Conservation (phyloP, 148 eudicot species). For the Drosera capensis region DNA sequence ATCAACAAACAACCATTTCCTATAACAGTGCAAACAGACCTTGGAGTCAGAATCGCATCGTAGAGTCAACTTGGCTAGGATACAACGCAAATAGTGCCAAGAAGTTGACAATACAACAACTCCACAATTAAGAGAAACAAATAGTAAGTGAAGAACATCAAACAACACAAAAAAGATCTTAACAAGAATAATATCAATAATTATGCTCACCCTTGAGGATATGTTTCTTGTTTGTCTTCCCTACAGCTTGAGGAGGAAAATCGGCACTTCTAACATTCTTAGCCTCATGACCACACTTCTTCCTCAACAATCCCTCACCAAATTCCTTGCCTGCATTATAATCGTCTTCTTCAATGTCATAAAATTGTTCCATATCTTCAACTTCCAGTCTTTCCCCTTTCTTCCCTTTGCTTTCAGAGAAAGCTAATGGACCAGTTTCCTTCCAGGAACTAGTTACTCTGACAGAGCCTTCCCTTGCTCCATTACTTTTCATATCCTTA, state of each 20-base stretch:
- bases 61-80: too few species aligned
- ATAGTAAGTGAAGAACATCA: neutral
- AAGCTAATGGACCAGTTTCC: conserved; percentile 2
- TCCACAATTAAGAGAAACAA: neutral
- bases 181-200: neutral
- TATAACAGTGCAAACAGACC: too few species aligned
- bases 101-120: too few species aligned
- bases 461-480: conserved; percentile 7
- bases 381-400: conserved; percentile 18
- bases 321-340: conserved; percentile 7
- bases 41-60: too few species aligned
- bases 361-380: conserved; percentile 3
- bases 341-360: conserved; percentile 10
- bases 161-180: neutral
- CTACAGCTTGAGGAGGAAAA: conserved; percentile 10
- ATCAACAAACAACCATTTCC: too few species aligned
- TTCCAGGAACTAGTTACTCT: neutral
- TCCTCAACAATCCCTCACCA: neutral
- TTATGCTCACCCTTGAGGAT: conserved; percentile 24
- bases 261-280: conserved; percentile 5
- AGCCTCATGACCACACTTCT: conserved; percentile 6
- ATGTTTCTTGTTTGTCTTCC: conserved; percentile 14
- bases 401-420: conserved; percentile 13
- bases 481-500: conserved; percentile 10
- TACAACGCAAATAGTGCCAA: too few species aligned